Evolutionary conservation across 306 rosid species (phyloP).

Genomic region (Trifolium dubium): DNA sequence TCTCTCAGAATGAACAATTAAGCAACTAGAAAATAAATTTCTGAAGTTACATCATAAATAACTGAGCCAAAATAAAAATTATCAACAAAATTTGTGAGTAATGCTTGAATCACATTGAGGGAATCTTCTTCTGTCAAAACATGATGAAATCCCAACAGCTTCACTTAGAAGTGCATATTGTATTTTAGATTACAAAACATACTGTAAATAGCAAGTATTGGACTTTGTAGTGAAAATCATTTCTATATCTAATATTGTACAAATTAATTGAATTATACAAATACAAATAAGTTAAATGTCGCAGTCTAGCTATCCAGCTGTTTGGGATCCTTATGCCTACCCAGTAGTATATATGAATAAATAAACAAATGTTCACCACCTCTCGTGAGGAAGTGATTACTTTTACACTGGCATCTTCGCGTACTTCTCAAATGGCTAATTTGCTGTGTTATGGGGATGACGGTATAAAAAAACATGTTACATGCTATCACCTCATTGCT

Average conservation of each 20-base stretch:
- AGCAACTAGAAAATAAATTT: no score
- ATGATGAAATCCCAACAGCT: neutral
- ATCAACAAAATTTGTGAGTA: no score
- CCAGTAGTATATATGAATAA: conserved; percentile 29
- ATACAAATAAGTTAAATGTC: conserved; percentile 43
- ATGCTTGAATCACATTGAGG: no score
- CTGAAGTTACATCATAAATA: no score
- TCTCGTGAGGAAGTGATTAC: conserved; percentile 29
- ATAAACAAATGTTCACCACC: conserved; percentile 26
- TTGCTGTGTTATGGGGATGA: conserved; percentile 25
- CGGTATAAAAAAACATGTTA: conserved; percentile 13
- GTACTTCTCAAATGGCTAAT: conserved; percentile 30
- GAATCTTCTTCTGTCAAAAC: no score
- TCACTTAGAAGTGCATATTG: neutral
- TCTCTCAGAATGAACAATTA: no score
- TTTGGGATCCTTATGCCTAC: conserved; percentile 34
- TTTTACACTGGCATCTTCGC: conserved; percentile 36
- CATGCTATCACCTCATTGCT: conserved; percentile 23
- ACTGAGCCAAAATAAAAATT: no score
- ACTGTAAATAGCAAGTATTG: neutral
- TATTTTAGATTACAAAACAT: conserved; percentile 11
- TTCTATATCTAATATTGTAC: conserved; percentile 38
- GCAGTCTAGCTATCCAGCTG: conserved; percentile 21
- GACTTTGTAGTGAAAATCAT: conserved; percentile 24
- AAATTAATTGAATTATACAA: conserved; percentile 46